phyloP scores from a whole-genome alignment of 164 flowering plant genomes.

The Sextonia rubra region DNA sequence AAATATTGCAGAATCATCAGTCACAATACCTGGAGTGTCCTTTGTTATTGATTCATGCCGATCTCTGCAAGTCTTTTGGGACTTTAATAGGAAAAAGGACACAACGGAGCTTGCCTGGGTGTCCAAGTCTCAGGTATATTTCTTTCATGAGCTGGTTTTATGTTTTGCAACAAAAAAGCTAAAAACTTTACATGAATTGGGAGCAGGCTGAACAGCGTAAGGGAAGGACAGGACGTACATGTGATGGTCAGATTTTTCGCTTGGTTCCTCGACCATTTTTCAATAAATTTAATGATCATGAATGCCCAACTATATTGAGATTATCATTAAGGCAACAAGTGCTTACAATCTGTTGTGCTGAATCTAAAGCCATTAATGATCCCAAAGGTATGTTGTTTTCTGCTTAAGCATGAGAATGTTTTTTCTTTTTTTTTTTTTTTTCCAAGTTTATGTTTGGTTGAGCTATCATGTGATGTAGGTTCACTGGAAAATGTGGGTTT shows the following conservation, averaged over 20 bases:
- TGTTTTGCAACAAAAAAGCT: not conserved
- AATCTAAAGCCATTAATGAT: conserved; percentile 78
- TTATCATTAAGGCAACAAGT: conserved; percentile 82
- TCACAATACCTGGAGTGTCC: conserved; percentile 98
- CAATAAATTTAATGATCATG: conserved; percentile 51
- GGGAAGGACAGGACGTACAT: conserved; percentile 96
- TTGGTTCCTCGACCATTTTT: conserved; percentile 74
- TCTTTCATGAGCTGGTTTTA: not conserved
- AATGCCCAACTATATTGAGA: conserved; percentile 64
- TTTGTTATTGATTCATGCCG: conserved; percentile 94
- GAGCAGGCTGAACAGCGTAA: conserved; percentile 88
- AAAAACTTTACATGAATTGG: conserved; percentile 3
- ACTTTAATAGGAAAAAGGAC: conserved; percentile 50
- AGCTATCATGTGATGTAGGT: not conserved
- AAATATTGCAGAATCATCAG: conserved; percentile 98
- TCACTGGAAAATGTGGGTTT: not conserved
- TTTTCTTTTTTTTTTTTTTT: not conserved
- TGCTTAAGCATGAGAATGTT: not conserved
- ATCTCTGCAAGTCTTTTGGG: conserved; percentile 91
- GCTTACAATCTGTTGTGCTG: conserved; percentile 75
- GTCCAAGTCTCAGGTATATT: conserved; percentile 89
- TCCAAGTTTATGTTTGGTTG: not conserved
- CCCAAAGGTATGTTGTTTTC: conserved; percentile 57
- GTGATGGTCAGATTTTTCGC: conserved; percentile 86
- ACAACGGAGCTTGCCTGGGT: conserved; percentile 83